phyloP scores from a whole-genome alignment of 305 asterid species.

The Galium porrigens region DNA sequence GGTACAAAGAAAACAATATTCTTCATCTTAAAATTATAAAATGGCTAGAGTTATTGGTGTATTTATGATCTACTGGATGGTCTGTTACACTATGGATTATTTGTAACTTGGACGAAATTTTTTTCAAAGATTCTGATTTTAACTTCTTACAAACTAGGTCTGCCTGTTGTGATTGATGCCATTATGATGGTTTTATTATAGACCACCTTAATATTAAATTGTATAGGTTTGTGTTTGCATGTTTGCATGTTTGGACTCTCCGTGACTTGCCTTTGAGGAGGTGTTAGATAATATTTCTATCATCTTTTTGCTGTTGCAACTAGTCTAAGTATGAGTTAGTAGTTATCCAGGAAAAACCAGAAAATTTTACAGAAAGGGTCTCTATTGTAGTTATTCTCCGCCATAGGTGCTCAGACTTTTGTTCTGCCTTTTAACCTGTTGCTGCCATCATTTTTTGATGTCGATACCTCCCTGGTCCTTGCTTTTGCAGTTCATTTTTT shows the following conservation, averaged over 20 bases:
- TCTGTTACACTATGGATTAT: not conserved
- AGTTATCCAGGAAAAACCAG: not conserved
- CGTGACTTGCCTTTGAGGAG: not conserved
- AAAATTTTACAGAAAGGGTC: not conserved
- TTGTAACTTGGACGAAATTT: not conserved
- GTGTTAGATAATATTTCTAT: not conserved
- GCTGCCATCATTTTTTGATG: not conserved
- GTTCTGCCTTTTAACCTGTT: not conserved
- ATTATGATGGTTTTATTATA: not conserved
- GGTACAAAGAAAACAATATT: slow-evolving; percentile 19
- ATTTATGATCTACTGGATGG: not conserved
- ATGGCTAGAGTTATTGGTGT: not conserved
- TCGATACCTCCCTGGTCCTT: not conserved
- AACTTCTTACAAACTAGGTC: not conserved
- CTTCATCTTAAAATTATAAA: too few species aligned
- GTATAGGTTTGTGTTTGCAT: not conserved
- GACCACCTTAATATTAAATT: not conserved
- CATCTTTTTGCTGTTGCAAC: not conserved
- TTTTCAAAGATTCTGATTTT: not conserved
- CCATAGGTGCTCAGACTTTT: not conserved
- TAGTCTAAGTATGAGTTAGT: not conserved
- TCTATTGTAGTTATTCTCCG: not conserved
- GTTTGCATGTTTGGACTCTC: not conserved
- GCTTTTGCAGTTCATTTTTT: slow-evolving; percentile 47
- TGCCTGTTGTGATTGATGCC: not conserved